Evolutionary conservation across 345 rosid species (phyloP), one percentile per base, ranked within the genome.

Genomic region (Euphorbia tirucalli): DNA sequence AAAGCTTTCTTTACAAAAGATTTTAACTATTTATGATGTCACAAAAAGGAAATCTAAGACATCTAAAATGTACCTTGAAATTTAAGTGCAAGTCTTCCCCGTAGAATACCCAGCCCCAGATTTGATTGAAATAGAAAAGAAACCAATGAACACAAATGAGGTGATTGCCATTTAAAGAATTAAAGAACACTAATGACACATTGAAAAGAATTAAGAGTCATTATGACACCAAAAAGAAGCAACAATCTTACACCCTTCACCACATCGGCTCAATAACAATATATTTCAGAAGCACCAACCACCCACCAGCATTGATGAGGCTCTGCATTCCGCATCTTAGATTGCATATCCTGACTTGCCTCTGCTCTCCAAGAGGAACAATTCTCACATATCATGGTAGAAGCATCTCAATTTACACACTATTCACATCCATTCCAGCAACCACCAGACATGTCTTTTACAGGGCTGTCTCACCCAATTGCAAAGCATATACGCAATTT

Each of bases 191-290:
- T 59, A 49, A 58, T 58, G 44, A 27, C 31, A 58, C 28, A 32
- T 65, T 14, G 35, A 70, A 32, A 44, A 43, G 58, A 59, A 41
- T 11, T 64, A 71, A 25, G 54, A 57, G 75, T 43, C 41, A 68
- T 44, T 68, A 76, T 43, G 74, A 75, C 80, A 80, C 75, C 73
- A 76, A 75, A 62, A 71, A 77, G 77, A 74, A 77, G 79, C 74
- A 73, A 70, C 71, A 80, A 76, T 74, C 72, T 56, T 73, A 78
- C 73, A 78, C 86, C 80, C 84, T 90, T 87, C 88, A 78, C 87
- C 82, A 74, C 73, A 80, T 80, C 78, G 61, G 79, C 74, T 68
- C 68, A 80, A 70, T 43, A 69, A 79, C 72, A 75, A 82, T 15
- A 81, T 41, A 74, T 73, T 68, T 72, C 67, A 22, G 80, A 71